Percentiles rank a stretch among this genome's conserved stretches.
Conservation (phyloP, 1,284 basidiomycete species). For the Boletus subluridellus region DNA sequence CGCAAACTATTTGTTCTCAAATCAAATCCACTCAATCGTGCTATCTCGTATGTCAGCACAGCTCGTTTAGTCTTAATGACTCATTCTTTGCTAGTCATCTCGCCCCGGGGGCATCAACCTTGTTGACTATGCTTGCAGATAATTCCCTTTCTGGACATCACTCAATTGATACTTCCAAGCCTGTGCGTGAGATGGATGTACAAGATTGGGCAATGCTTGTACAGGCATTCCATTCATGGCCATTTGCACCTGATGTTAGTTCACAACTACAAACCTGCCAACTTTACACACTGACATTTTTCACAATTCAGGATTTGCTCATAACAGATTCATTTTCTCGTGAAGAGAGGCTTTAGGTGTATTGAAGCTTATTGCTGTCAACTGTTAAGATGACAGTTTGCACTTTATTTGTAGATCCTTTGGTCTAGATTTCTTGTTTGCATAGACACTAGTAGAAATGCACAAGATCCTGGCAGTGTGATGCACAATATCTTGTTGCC, state of each 20-base stretch:
- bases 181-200: conserved; percentile 47
- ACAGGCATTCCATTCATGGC: conserved; percentile 69
- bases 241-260: conserved; percentile 66
- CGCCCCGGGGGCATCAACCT: conserved; percentile 60
- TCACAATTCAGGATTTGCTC: conserved; percentile 25
- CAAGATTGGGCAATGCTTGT: conserved; percentile 61
- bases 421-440: too few relatives aligned
- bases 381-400: background rate
- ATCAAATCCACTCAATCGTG: conserved; percentile 52
- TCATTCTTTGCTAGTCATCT: conserved; percentile 45
- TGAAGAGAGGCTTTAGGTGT: conserved; percentile 28
- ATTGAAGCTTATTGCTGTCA: background rate
- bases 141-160: conserved; percentile 42
- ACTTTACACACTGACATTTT: conserved; percentile 5
- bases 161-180: conserved; percentile 45
- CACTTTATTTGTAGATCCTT: background rate
- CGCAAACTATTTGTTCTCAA: conserved; percentile 73
- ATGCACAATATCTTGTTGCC: too few relatives aligned
- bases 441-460: too few relatives aligned
- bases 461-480: too few relatives aligned
- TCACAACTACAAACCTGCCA: background rate
- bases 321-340: conserved; percentile 35
- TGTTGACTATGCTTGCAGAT: conserved; percentile 51
- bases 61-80: background rate
- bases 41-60: conserved; percentile 49